These are phyloP conservation scores for Kodamaea derodonti DNA, from an alignment of 1,139 yeast species.

Conservation along the genomic window DNA sequence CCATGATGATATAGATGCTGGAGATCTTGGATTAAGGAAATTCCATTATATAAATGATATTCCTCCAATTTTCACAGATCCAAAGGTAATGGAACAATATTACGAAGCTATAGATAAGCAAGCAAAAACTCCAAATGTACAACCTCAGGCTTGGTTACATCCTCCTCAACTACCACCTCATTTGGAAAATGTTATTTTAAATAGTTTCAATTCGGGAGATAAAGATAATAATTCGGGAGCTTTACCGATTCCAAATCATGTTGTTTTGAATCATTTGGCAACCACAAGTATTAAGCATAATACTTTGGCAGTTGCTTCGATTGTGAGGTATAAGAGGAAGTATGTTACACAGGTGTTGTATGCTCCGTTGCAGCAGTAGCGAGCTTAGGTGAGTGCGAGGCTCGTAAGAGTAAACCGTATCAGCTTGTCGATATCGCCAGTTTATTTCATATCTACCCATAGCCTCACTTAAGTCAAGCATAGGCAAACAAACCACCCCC, in stretches of 20 bases:
- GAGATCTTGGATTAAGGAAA: constrained; percentile 13
- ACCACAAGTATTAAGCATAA: constrained; percentile 48
- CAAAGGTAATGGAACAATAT: constrained; percentile 57
- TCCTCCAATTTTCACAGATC: constrained; percentile 88
- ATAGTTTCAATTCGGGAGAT: constrained; percentile 45
- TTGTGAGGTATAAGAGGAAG: constrained; percentile 45
- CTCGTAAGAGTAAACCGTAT: too few species aligned
- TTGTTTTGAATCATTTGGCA: constrained; percentile 46
- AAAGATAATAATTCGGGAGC: constrained; percentile 48
- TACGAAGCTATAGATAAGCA: constrained; percentile 71
- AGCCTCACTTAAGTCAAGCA: too few species aligned
- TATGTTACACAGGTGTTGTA: constrained; percentile 48
- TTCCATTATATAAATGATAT: constrained; percentile 61
- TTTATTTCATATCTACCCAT: too few species aligned
- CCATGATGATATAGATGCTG: constrained; percentile 51
- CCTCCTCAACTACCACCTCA: constrained; percentile 54
- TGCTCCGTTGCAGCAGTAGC: constrained; percentile 40
- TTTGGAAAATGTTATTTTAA: constrained; percentile 44
- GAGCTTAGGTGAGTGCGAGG: too few species aligned
- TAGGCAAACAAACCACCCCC: too few species aligned
- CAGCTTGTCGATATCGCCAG: too few species aligned
- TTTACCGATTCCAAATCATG: constrained; percentile 48
- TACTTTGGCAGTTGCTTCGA: constrained; percentile 47
- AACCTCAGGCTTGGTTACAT: constrained; percentile 64
- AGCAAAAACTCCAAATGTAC: constrained; percentile 58